Evolutionary conservation across 768 basidiomycete species (phyloP).

Genomic region (Boletus sensibilis): DNA sequence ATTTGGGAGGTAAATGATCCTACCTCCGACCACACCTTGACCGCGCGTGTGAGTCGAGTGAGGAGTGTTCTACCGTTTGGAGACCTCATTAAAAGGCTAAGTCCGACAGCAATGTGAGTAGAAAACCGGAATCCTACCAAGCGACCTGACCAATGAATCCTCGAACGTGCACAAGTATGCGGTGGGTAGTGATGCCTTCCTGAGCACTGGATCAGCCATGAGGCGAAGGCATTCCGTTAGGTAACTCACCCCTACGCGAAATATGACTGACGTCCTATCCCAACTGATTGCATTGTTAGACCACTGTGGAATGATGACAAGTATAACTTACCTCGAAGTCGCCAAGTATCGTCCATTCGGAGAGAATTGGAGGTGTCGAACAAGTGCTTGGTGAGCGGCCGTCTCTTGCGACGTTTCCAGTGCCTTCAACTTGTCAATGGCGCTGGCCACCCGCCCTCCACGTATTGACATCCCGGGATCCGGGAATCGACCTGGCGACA

Average conservation of each 20-base stretch:
- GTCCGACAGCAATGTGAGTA: neutral
- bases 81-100: slow-evolving; percentile 37
- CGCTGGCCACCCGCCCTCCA: slow-evolving; percentile 38
- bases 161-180: slow-evolving; percentile 49
- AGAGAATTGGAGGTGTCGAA: slow-evolving; percentile 55
- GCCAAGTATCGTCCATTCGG: slow-evolving; percentile 53
- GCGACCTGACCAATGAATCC: slow-evolving; percentile 57
- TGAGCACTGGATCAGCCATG: slow-evolving; percentile 23
- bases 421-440: slow-evolving; percentile 43
- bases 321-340: slow-evolving; percentile 45
- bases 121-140: slow-evolving; percentile 34
- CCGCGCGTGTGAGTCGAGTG: slow-evolving; percentile 46
- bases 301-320: neutral
- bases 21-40: slow-evolving; percentile 56
- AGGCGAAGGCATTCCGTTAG: slow-evolving; percentile 5
- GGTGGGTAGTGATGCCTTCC: slow-evolving; percentile 45
- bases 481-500: slow-evolving; percentile 32
- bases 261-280: slow-evolving; percentile 52
- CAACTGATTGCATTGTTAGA: slow-evolving; percentile 35
- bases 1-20: slow-evolving; percentile 8
- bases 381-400: slow-evolving; percentile 48
- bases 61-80: slow-evolving; percentile 46
- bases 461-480: slow-evolving; percentile 38
- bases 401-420: slow-evolving; percentile 43
- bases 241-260: slow-evolving; percentile 44